Conservation (phyloP, 1,284 basidiomycete genomes). For the Pyrrhoderma lamaoense region DNA sequence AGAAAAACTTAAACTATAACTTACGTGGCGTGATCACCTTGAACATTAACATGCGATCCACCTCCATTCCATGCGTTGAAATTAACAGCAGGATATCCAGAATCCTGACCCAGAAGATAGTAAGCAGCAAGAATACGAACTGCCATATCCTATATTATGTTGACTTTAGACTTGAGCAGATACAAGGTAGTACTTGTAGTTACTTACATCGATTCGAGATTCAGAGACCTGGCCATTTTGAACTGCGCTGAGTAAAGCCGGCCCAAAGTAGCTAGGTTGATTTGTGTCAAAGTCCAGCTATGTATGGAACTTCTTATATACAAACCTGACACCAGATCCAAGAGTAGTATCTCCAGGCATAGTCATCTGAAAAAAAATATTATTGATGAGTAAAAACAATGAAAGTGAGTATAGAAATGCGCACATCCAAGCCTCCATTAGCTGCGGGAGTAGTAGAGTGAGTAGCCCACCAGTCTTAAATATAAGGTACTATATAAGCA, state of each 20-base stretch:
- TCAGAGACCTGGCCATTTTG: conserved; percentile 33
- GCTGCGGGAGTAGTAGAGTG: conserved; percentile 27
- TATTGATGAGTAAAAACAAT: too few species aligned
- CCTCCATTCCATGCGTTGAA: conserved; percentile 45
- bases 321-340: neutral
- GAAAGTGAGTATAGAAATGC: conserved; percentile 13
- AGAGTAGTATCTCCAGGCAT: conserved; percentile 55
- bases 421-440: conserved; percentile 41
- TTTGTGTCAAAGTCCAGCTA: neutral
- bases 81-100: conserved; percentile 45
- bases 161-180: neutral
- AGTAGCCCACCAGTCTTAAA: conserved; percentile 40
- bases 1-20: neutral
- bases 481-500: conserved; percentile 22
- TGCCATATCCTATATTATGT: conserved; percentile 45
- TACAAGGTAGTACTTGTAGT: neutral
- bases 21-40: conserved; percentile 44
- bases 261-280: conserved; percentile 36
- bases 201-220: conserved; percentile 38
- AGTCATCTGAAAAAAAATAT: conserved; percentile 29
- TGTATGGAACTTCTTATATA: neutral
- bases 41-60: conserved; percentile 49
- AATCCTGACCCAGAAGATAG: conserved; percentile 30
- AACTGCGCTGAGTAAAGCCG: conserved; percentile 41
- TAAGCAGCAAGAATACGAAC: conserved; percentile 55